A percentile compares a stretch with the other conserved stretches of the same genome.
phyloP scores from a whole-genome alignment of 1,139 yeast species.

The Geotrichum citri-aurantii region DNA sequence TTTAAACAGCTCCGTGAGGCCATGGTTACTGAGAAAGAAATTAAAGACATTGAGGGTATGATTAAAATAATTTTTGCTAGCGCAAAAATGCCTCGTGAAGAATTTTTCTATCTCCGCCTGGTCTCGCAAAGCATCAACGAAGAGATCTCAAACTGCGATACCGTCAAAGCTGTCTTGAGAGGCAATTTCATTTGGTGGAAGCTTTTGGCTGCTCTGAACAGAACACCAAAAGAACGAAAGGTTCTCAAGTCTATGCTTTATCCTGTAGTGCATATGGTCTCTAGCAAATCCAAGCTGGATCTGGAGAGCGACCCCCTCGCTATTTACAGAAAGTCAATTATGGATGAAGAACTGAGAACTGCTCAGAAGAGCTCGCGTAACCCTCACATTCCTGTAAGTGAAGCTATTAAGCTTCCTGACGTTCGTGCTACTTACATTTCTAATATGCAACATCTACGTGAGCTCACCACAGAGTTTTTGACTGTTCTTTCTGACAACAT shows the following conservation, averaged over 20 bases:
- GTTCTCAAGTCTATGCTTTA: conserved; percentile 51
- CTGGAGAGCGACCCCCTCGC: conserved; percentile 77
- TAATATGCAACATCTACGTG: conserved; percentile 72
- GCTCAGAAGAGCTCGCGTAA: conserved; percentile 42
- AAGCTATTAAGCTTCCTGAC: conserved; percentile 71
- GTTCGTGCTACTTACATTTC: conserved; percentile 64
- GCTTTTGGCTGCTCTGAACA: conserved; percentile 51
- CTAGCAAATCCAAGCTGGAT: conserved; percentile 53
- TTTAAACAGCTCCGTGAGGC: conserved; percentile 35
- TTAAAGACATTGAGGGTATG: conserved; percentile 43
- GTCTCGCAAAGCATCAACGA: conserved; percentile 48
- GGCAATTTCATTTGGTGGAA: conserved; percentile 43
- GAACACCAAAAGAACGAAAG: conserved; percentile 54
- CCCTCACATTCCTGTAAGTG: conserved; percentile 49
- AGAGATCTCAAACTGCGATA: conserved; percentile 37
- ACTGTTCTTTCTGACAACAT: conserved; percentile 43
- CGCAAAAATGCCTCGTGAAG: conserved; percentile 55
- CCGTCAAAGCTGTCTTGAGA: conserved; percentile 27
- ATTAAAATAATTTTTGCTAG: conserved; percentile 47
- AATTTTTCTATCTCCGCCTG: conserved; percentile 60
- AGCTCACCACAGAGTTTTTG: conserved; percentile 55
- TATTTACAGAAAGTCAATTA: conserved; percentile 45
- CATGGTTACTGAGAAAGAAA: conserved; percentile 33
- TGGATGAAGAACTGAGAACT: conserved; percentile 43
- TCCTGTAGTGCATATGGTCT: conserved; percentile 44